Evolutionary conservation across 208 protist species (phyloP), one percentile per base, ranked within the genome.

Genomic region (Trypanosoma boissoni): DNA sequence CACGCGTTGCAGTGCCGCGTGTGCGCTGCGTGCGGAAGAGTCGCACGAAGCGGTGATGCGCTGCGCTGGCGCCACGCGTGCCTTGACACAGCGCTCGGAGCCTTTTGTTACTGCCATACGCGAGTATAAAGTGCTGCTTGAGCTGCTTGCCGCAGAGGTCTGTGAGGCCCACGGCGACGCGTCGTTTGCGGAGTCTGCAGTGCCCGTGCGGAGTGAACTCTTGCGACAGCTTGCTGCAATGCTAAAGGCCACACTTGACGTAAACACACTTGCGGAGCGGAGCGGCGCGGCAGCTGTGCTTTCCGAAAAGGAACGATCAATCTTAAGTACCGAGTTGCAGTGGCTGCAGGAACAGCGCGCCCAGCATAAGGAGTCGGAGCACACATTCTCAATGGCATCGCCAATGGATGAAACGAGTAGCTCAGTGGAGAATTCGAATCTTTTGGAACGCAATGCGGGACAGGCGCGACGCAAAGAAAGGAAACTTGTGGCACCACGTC

Each of bases 81-180:
- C 46, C 5, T 7, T 67, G 12, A 36, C 58, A 51, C 58, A 66
- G 24, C 76, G 69, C 32, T 75, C 68, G 23, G 26, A 57, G 0
- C 53, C 54, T 32, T 86, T 76, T 66, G 72, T 86, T n/a, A 71
- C 63, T 48, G 58, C 56, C 18, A 32, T 88, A 23, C 61, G 74
- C 21, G 64, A 74, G 54, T 88, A 79, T 67, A 78, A 76, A 63
- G 37, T 58, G n/a, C 24, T 82, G 36, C 46, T 86, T 32, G 61
- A 78, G 45, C 29, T 74, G 31, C 64, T 81, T 32, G 65, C 76
- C 27, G 27, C 4, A 26, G 26, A 3, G 42, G 10, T 36, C 3
- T 8, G 2, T 1, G 39, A 21, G 18, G 21, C 8, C 10, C 16
- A 49, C 23, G 1, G 53, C 6, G 4, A 44, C 9, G 51, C 60